Base-by-base conservation (phyloP, 495 filamentous ascomycete genomes). In the Penicillium paxilli region DNA sequence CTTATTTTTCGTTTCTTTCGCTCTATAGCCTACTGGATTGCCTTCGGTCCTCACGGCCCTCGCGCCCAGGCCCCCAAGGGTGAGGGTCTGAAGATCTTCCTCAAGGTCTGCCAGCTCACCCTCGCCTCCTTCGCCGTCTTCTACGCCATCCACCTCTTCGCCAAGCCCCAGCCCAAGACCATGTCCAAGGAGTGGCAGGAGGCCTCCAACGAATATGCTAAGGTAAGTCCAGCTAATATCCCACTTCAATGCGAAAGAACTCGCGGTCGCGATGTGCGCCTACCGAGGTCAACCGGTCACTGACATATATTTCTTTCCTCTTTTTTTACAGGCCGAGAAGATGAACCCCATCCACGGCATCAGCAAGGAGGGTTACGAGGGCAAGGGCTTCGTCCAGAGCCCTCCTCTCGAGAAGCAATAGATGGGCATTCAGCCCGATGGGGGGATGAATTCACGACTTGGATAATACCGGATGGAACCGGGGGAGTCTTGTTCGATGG, bases 151-250 rank as follows among this genome's bases (percentile, higher is more conserved):
- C 85, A 87, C 56, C 20, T 73, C 35, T 82, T 85, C 65, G 89
- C 87, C 55, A 82, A 84, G 67, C 79, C 82, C 30, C 58, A 82
- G 45, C 94, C 94, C 47, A 77, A 74, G 72, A 96, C 94, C 61
- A 93, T 98, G 90, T 92, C 76, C 74, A 88, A 89, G 81, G 94
- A 98, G 76, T 98, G 83, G 77, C 89, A 98, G 78, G 91, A 96
- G 80, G 87, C 85, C 51, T 81, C 84, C 54, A 93, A 98, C 73
- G 94, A 96, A 77, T 95, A 88, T 72, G 80, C 96, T 66, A 89
- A 83, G 83, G 93, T 95, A 77, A 35, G 74, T n/a, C n/a, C n/a
- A n/a, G n/a, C n/a, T 68, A 61, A 59, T 71, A 25, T 48, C 51
- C 22, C 11, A 28, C 14, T n/a, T 37, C 1, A n/a, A 1, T 19